phyloP scores from a whole-genome alignment of 1,139 yeast species.

The Yarrowia galli region DNA sequence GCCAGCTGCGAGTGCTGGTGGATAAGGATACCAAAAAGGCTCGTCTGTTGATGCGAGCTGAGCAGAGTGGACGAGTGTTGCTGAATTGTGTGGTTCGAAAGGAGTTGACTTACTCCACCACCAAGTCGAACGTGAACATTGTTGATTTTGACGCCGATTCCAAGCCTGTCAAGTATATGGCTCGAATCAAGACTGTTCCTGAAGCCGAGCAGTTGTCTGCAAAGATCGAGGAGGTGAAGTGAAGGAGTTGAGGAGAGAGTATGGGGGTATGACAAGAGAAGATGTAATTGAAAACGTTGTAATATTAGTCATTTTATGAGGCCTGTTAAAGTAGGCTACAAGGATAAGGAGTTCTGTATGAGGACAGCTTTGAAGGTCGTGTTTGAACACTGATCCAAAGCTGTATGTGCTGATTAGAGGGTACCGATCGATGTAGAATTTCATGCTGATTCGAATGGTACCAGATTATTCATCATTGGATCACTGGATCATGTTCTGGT shows the following conservation, averaged over 20 bases:
- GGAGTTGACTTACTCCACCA: slow-evolving; percentile 57
- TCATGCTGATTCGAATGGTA: no score
- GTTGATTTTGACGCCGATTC: slow-evolving; percentile 62
- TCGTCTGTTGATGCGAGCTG: slow-evolving; percentile 83
- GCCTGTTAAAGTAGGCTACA: no score
- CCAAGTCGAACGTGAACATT: slow-evolving; percentile 57
- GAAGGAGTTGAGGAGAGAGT: not conserved
- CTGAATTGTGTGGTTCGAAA: slow-evolving; percentile 67
- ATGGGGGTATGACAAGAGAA: not conserved
- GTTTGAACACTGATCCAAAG: no score
- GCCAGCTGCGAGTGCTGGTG: slow-evolving; percentile 76
- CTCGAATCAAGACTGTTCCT: slow-evolving; percentile 72
- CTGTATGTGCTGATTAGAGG: no score
- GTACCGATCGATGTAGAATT: no score
- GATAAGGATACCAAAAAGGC: slow-evolving; percentile 65
- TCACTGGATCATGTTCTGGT: no score
- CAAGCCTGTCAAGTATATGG: slow-evolving; percentile 64
- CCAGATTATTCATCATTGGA: no score
- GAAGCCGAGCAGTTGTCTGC: slow-evolving; percentile 72
- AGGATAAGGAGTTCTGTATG: no score
- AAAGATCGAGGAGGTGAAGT: slow-evolving; percentile 57
- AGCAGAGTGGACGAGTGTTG: slow-evolving; percentile 83
- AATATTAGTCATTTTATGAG: no score
- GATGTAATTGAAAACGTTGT: not conserved
- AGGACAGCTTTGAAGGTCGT: no score